A percentile compares a stretch with the other conserved stretches of the same genome.
phyloP scores from a whole-genome alignment of 2,329 filamentous ascomycete species.

The Pseudogymnoascus sp. region DNA sequence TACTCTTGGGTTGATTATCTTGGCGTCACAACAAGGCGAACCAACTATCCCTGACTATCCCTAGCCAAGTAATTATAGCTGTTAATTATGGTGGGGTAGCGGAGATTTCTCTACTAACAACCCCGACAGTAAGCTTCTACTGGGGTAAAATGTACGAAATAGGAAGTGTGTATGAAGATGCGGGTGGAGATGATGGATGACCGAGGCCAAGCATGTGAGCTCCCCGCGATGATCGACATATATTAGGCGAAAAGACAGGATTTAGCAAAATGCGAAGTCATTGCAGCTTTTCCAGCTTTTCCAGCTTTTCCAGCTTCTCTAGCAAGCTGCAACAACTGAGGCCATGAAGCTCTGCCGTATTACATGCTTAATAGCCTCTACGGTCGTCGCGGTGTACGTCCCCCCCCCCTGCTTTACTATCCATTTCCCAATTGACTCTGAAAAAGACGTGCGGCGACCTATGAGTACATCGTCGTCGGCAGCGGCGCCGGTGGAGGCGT shows the following conservation, averaged over 20 bases:
- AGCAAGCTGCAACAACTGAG: background rate
- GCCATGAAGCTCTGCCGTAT: background rate
- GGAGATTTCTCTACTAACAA: background rate
- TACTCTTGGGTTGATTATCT: background rate
- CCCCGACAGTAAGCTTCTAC: background rate
- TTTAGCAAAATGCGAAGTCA: background rate
- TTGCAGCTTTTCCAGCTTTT: background rate
- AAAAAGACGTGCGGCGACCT: conserved; percentile 18
- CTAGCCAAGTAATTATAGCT: background rate
- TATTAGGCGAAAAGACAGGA: background rate
- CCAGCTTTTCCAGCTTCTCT: background rate
- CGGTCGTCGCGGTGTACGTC: background rate
- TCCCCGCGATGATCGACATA: background rate
- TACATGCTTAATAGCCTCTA: background rate
- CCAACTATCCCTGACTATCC: background rate
- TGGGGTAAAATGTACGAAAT: background rate
- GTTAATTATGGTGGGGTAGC: background rate
- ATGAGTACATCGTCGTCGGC: conserved; percentile 48
- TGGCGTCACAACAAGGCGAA: background rate
- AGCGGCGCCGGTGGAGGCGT: conserved; percentile 44
- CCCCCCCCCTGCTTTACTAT: background rate
- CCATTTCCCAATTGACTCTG: background rate
- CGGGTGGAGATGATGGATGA: background rate
- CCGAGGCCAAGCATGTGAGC: conserved; percentile 3
- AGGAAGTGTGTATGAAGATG: background rate